Conservation (phyloP, 306 rosid species). For the Psophocarpus tetragonolobus region DNA sequence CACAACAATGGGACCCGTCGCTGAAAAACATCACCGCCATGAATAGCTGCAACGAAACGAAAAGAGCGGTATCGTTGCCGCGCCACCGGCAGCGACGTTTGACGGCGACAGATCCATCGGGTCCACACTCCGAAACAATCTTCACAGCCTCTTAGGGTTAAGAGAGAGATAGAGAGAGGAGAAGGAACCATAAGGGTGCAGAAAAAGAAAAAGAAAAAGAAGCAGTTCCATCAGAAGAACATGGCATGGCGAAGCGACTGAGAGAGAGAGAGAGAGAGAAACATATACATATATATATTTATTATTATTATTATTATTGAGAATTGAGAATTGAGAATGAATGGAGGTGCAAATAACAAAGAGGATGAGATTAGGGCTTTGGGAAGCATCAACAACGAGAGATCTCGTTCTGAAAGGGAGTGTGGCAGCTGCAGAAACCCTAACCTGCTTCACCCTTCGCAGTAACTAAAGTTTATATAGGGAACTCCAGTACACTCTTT, state of each 20-base stretch:
- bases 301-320: neutral
- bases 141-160: conserved; percentile 20
- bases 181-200: neutral
- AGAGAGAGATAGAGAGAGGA: neutral
- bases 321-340: too few relatives aligned
- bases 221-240: neutral
- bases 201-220: neutral
- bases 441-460: fast-evolving
- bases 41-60: conserved; percentile 48
- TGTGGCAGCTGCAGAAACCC: neutral
- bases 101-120: neutral
- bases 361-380: neutral
- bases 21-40: conserved; percentile 28
- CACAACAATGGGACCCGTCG: neutral
- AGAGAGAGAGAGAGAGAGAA: neutral
- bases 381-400: neutral
- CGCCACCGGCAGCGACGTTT: conserved; percentile 37
- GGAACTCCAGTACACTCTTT: neutral
- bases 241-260: neutral
- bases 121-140: conserved; percentile 55
- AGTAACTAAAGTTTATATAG: neutral
- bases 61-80: conserved; percentile 27
- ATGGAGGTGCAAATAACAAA: neutral
- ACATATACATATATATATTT: neutral
- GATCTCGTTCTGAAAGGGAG: neutral